Conservation (phyloP, 176 grass and related monocot genomes). For the Musa itinerans region DNA sequence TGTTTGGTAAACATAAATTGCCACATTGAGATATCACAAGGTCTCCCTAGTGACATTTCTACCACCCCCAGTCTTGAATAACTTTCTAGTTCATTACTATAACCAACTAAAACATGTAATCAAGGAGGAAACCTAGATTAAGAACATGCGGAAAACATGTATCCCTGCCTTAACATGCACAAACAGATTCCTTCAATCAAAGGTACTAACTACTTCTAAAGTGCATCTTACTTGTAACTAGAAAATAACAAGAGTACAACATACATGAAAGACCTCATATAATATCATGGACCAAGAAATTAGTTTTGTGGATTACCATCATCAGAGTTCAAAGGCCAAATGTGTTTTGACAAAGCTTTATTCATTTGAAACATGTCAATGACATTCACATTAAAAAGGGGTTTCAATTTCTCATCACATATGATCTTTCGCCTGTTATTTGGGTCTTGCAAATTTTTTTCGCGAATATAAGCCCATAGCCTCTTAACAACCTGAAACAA, state of each 20-base stretch:
- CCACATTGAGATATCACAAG: too few species aligned
- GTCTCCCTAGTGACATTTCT: neutral
- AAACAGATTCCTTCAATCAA: neutral
- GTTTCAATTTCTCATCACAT: constrained; percentile 66
- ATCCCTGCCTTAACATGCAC: neutral
- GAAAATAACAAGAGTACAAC: too few species aligned
- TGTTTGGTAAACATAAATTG: too few species aligned
- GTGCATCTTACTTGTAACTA: neutral
- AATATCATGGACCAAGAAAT: neutral
- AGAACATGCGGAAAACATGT: neutral
- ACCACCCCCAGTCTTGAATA: neutral
- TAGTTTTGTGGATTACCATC: constrained; percentile 33
- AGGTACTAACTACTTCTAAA: neutral
- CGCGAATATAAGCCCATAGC: constrained; percentile 86
- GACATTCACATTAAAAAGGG: constrained; percentile 76
- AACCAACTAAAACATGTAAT: too few species aligned
- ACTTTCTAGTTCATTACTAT: too few species aligned
- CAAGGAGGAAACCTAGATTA: neutral
- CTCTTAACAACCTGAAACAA: constrained; percentile 89
- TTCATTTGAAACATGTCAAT: constrained; percentile 99
- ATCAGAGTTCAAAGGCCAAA: constrained; percentile 79
- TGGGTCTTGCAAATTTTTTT: constrained; percentile 86
- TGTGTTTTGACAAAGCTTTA: constrained; percentile 92
- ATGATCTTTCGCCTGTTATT: constrained; percentile 80
- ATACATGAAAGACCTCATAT: neutral